Evolutionary conservation across 164 flowering plant genomes (phyloP).

Genomic region (Akebia trifoliata): DNA sequence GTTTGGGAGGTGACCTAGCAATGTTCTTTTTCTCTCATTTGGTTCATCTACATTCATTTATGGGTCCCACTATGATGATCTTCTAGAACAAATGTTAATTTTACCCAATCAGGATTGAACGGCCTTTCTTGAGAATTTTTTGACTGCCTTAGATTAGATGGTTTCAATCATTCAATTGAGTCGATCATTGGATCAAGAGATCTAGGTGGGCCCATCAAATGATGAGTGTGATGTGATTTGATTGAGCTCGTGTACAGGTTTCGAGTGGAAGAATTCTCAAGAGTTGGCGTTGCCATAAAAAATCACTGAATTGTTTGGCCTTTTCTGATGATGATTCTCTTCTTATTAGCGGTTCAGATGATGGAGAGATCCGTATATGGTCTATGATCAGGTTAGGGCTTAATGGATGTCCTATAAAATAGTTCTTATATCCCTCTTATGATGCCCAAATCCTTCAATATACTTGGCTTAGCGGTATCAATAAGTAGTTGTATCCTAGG

Average conservation of each 20-base stretch:
- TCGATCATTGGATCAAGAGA: no score
- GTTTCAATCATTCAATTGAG: no score
- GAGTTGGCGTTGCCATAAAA: constrained; percentile 46
- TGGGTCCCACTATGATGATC: not conserved
- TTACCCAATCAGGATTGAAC: not conserved
- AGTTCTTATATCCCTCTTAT: not conserved
- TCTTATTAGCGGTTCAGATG: constrained; percentile 49
- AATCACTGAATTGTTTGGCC: constrained; percentile 33
- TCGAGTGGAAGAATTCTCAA: constrained; percentile 44
- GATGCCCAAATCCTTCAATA: no score
- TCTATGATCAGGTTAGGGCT: constrained; percentile 39
- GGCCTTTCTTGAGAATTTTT: no score
- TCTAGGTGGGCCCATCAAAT: not conserved
- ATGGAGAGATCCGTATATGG: constrained; percentile 46
- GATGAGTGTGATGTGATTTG: no score
- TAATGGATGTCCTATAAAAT: not conserved
- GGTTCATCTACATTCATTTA: not conserved
- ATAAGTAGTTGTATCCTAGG: no score
- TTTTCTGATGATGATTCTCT: constrained; percentile 49
- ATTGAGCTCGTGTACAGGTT: constrained; percentile 24
- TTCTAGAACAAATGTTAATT: not conserved
- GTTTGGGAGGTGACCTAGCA: constrained; percentile 47
- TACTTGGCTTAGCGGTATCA: no score
- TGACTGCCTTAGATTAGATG: no score
- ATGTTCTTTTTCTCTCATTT: not conserved